phyloP scores from a whole-genome alignment of 768 basidiomycete species.

The Lactifluus rugatus region DNA sequence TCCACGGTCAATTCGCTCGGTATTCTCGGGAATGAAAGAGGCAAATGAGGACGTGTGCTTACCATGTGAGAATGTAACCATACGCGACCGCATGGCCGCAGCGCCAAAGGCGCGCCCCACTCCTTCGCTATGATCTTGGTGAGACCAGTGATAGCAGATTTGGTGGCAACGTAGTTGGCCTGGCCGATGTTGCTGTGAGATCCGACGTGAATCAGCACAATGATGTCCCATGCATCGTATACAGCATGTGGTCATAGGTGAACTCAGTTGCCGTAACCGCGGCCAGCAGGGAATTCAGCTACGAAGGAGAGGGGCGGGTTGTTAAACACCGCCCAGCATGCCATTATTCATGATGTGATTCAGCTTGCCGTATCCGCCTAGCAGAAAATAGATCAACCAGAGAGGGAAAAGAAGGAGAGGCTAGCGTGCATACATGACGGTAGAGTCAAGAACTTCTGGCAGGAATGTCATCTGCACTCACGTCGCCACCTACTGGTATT shows the following conservation, averaged over 20 bases:
- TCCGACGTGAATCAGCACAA: conserved; percentile 76
- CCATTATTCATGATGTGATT: conserved; percentile 84
- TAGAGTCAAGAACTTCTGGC: conserved; percentile 63
- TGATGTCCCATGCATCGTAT: conserved; percentile 76
- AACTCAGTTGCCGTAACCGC: conserved; percentile 44
- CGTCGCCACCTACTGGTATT: conserved; percentile 68
- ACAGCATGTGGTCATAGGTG: conserved; percentile 81
- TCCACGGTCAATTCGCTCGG: not conserved
- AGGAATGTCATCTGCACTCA: conserved; percentile 75
- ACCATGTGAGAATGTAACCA: conserved; percentile 72
- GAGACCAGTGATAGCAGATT: conserved; percentile 66
- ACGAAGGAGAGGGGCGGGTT: not conserved
- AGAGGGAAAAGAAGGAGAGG: not conserved
- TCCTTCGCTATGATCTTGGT: conserved; percentile 85
- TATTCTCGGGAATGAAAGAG: not conserved
- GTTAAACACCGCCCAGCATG: conserved; percentile 21
- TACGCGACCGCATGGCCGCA: conserved; percentile 76
- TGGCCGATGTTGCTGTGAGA: conserved; percentile 85
- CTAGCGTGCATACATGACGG: conserved; percentile 59
- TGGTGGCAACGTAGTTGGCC: conserved; percentile 73
- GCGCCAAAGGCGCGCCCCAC: conserved; percentile 73
- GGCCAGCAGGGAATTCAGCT: not conserved
- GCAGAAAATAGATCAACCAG: not conserved
- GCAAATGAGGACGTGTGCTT: conserved; percentile 7
- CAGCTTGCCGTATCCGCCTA: conserved; percentile 73